phyloP scores from a whole-genome alignment of 768 basidiomycete genomes.

The Neoboletus subvelutipes region DNA sequence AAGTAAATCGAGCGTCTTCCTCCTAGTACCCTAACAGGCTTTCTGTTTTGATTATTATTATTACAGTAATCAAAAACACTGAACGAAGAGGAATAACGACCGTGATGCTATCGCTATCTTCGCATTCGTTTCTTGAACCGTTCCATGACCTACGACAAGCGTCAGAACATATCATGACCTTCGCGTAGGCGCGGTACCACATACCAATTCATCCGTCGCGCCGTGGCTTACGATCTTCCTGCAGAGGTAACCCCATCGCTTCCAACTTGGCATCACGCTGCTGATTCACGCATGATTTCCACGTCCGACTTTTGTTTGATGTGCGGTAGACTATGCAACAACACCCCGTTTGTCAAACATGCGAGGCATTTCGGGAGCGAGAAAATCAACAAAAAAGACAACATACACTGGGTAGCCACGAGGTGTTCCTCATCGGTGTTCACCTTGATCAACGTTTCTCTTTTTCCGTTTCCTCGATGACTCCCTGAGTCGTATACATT shows the following conservation, averaged over 20 bases:
- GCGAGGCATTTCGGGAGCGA: too few species aligned
- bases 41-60: too few species aligned
- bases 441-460: slow-evolving; percentile 72
- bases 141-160: slow-evolving; percentile 77
- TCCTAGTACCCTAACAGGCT: too few species aligned
- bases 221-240: slow-evolving; percentile 38
- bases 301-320: slow-evolving; percentile 82
- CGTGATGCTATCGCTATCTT: too few species aligned
- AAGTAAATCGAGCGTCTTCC: too few species aligned
- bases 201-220: slow-evolving; percentile 88
- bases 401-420: slow-evolving; percentile 82
- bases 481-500: slow-evolving; percentile 85
- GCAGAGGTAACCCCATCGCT: slow-evolving; percentile 72
- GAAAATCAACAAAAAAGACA: too few species aligned
- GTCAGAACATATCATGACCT: not conserved
- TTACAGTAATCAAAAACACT: too few species aligned
- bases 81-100: too few species aligned
- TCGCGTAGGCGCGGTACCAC: slow-evolving; percentile 23
- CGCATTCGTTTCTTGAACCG: slow-evolving; percentile 97
- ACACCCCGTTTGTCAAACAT: too few species aligned
- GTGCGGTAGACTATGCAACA: slow-evolving; percentile 73
- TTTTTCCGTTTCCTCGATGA: slow-evolving; percentile 96
- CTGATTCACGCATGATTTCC: slow-evolving; percentile 82
- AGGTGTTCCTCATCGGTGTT: slow-evolving; percentile 79
- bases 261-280: slow-evolving; percentile 85